Evolutionary conservation across 2,329 filamentous ascomycete genomes (phyloP).

Genomic region (Apiospora hydei): DNA sequence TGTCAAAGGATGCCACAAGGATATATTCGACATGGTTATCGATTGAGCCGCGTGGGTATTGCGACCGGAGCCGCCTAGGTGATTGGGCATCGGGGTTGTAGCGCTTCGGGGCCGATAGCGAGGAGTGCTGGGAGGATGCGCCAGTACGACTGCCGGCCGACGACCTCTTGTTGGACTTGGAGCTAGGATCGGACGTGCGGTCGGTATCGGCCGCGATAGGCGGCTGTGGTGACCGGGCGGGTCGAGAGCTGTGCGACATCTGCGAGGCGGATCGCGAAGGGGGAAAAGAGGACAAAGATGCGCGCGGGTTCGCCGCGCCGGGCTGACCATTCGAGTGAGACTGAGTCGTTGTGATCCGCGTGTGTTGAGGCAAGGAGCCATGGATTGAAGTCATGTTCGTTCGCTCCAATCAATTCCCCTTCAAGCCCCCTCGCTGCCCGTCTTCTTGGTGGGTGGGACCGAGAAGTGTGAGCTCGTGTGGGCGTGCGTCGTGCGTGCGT

Average conservation of each 20-base stretch:
- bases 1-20: slow-evolving; percentile 95
- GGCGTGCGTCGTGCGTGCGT: slow-evolving; percentile 2
- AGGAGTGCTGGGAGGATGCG: slow-evolving; percentile 66
- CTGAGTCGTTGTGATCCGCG: slow-evolving; percentile 48
- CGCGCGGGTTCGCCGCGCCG: slow-evolving; percentile 48
- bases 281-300: slow-evolving; percentile 71
- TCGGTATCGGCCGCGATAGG: slow-evolving; percentile 57
- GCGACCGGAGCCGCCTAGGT: slow-evolving; percentile 69
- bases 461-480: background rate
- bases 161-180: slow-evolving; percentile 62
- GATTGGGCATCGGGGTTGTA: slow-evolving; percentile 59
- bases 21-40: slow-evolving; percentile 99
- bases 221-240: slow-evolving; percentile 63
- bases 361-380: slow-evolving; percentile 51
- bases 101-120: slow-evolving; percentile 60
- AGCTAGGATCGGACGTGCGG: slow-evolving; percentile 65
- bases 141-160: slow-evolving; percentile 58
- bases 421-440: slow-evolving; percentile 2
- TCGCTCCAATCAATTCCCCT: slow-evolving; percentile 7
- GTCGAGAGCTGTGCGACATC: slow-evolving; percentile 62
- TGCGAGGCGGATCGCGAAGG: slow-evolving; percentile 64
- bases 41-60: slow-evolving; percentile 75
- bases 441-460: slow-evolving; percentile 7
- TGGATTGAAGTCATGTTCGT: slow-evolving; percentile 48
- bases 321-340: slow-evolving; percentile 40